Evolutionary conservation across 306 rosid genomes (phyloP), one percentile per base, ranked within the genome.

Genomic region (Canavalia ensiformis): DNA sequence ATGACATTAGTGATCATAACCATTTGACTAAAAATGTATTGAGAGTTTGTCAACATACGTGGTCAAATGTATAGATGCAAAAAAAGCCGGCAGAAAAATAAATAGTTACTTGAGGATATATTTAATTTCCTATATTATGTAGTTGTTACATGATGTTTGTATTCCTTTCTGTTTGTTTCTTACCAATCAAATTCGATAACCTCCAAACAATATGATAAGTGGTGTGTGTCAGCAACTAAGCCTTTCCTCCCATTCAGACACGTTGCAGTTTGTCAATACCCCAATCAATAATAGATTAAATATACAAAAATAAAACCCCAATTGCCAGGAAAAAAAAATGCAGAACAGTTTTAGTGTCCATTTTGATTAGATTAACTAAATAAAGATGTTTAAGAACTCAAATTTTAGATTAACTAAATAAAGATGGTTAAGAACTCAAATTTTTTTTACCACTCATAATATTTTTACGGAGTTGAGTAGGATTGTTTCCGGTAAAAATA

Each of bases 11-110:
- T 71, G 65, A 77, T 72, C 5, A 42, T 73, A 75, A 74, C 52
- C 79, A 39, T 51, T 75, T 60, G 65, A 51, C 75, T 59, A 13
- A 77, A 52, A 68, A 77, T 39, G 56, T 50, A 52, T 34, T 49
- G 34, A 4, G 0, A 66, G 13, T 59, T 52, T 80, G 78, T 68
- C 68, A 77, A 39, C 6, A 82, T 82, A 55, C 9, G 0, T 51
- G 7, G 81, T 74, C 76, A 77, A 80, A 75, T 46, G 59, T 42
- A 44, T 5, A 50, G 62, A 37, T 54, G 69, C 42, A 59, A 37
- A 55, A 44, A 51, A 62, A 68, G 89, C 90, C 87, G 88, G 90
- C 93, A 2, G 60, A 83, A 77, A 34, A 54, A 58, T 41, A 72
- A 81, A 84, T 74, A 67, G 77, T 72, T 50, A 82, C 52, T 79